A percentile compares a stretch with the other conserved stretches of the same genome.
phyloP scores from a whole-genome alignment of 129 eudicot species.

The Tanacetum coccineum region DNA sequence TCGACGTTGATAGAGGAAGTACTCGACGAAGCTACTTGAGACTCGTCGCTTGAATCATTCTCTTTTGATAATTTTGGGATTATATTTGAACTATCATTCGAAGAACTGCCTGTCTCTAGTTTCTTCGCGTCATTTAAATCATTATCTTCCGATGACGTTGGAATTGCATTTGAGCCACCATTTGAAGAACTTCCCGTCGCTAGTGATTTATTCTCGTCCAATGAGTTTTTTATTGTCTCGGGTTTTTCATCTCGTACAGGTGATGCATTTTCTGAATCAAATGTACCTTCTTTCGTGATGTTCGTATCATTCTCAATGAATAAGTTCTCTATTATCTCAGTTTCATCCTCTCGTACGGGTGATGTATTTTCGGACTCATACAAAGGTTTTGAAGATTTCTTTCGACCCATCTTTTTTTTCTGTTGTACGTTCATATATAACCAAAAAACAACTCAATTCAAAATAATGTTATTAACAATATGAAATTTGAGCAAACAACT shows the following conservation, averaged over 20 bases:
- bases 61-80: conserved; percentile 12
- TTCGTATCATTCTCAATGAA: not conserved
- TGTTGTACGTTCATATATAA: not conserved
- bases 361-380: not conserved
- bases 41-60: not conserved
- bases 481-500: not conserved
- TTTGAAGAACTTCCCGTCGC: not conserved
- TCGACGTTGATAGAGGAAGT: conserved; percentile 18
- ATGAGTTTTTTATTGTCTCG: not conserved
- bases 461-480: not conserved
- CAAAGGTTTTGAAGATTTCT: conserved; percentile 4
- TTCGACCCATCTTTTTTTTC: conserved; percentile 18
- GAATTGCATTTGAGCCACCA: not conserved
- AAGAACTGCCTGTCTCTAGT: not conserved
- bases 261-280: not conserved
- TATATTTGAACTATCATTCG: not conserved
- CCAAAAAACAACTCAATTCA: not conserved
- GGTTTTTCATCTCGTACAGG: conserved; percentile 6
- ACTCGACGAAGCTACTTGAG: conserved; percentile 12
- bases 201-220: not conserved
- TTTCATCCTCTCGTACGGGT: conserved; percentile 4
- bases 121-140: not conserved
- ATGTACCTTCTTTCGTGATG: no score
- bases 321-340: not conserved
- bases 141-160: conserved; percentile 12